These are phyloP conservation scores for Penicillium sp. DNA, from an alignment of 2,329 filamentous ascomycete species.

Conservation along the genomic window DNA sequence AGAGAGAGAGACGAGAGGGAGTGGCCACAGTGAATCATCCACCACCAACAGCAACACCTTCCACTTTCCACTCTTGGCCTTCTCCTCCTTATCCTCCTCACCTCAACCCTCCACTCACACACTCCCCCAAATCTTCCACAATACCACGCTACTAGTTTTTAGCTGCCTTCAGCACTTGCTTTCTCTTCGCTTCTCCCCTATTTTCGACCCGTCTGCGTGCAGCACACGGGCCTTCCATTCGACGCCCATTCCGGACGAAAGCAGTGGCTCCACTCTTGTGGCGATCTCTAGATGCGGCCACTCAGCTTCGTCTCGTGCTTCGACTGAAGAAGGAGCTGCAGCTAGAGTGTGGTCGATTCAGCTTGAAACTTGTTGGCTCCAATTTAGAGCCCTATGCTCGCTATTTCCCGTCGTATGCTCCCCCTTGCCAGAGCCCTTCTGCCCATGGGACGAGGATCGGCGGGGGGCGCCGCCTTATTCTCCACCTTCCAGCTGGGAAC, in stretches of 20 bases:
- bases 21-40: constrained; percentile 10
- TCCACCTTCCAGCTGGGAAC: constrained; percentile 11
- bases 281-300: constrained; percentile 23
- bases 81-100: background rate
- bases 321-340: background rate
- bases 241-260: constrained; percentile 20
- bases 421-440: background rate
- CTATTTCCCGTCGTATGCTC: too few relatives aligned
- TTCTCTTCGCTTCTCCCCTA: background rate
- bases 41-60: background rate
- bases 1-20: constrained; percentile 10
- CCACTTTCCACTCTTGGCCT: background rate
- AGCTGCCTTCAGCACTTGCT: background rate
- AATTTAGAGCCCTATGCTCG: too few relatives aligned
- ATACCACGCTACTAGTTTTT: background rate
- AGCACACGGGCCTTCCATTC: constrained; percentile 12
- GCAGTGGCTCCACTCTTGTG: constrained; percentile 20
- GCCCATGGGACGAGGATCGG: constrained; percentile 9
- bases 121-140: background rate
- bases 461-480: constrained; percentile 1
- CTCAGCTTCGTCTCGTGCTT: background rate
- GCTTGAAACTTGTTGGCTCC: background rate
- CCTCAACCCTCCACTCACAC: background rate
- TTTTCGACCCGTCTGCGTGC: constrained; percentile 10
- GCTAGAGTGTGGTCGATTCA: background rate